Evolutionary conservation across 129 eudicot genomes (phyloP).

Genomic region (Saussurea involucrata): DNA sequence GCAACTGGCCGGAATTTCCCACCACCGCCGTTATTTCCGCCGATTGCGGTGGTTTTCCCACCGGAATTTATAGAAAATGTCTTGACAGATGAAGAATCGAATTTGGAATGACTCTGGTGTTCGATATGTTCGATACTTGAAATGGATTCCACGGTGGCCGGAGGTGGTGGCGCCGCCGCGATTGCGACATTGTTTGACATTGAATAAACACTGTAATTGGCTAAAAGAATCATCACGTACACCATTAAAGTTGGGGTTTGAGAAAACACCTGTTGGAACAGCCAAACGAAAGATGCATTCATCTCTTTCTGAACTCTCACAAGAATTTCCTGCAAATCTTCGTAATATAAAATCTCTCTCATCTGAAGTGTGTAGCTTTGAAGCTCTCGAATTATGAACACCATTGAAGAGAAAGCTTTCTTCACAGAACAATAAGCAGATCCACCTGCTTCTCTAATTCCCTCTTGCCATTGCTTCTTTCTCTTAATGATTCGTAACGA

Average conservation of each 20-base stretch:
- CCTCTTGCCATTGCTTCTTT: conserved; percentile 68
- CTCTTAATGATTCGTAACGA: conserved; percentile 78
- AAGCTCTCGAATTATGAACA: conserved; percentile 84
- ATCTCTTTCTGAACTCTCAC: conserved; percentile 73
- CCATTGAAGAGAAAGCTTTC: conserved; percentile 90
- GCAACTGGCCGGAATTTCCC: conserved; percentile 49
- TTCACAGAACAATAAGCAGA: conserved; percentile 76
- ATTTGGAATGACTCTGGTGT: neutral
- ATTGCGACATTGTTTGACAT: conserved; percentile 46
- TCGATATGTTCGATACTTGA: neutral
- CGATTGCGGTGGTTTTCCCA: conserved; percentile 41
- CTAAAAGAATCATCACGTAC: conserved; percentile 79
- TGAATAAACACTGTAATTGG: conserved; percentile 80
- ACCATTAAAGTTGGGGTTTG: conserved; percentile 91
- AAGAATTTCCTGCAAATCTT: conserved; percentile 70
- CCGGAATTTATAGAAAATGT: conserved; percentile 30
- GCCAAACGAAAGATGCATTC: conserved; percentile 92
- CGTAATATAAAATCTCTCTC: conserved; percentile 63
- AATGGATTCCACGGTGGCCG: conserved; percentile 28
- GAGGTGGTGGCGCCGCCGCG: conserved; percentile 23
- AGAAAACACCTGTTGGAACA: conserved; percentile 83
- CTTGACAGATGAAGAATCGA: conserved; percentile 49
- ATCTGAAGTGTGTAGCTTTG: conserved; percentile 79
- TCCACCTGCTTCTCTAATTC: conserved; percentile 52
- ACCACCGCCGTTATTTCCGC: conserved; percentile 82